Evolutionary conservation across 1,139 yeast species (phyloP).

Genomic region (Lodderomyces beijingensis): DNA sequence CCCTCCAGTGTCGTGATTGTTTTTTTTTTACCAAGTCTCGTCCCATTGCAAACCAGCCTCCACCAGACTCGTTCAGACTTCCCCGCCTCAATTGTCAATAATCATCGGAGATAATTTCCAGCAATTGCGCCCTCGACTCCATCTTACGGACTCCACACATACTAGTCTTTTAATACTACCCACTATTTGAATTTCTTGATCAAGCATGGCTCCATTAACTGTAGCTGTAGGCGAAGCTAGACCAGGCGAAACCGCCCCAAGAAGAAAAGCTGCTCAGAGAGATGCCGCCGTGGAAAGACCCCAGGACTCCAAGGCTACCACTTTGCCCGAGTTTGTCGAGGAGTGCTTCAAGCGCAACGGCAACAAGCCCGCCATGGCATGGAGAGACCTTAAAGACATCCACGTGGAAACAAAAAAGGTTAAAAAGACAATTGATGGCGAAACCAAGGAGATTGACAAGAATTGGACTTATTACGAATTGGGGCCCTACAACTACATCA

Average conservation of each 20-base stretch:
- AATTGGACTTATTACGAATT: constrained; percentile 85
- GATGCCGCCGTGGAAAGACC: constrained; percentile 58
- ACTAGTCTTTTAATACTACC: too few species aligned
- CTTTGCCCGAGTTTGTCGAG: constrained; percentile 65
- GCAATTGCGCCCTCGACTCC: too few species aligned
- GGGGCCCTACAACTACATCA: constrained; percentile 63
- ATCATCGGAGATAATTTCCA: too few species aligned
- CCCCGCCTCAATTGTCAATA: too few species aligned
- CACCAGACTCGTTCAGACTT: too few species aligned
- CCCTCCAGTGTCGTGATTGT: too few species aligned
- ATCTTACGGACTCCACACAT: too few species aligned
- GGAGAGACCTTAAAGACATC: constrained; percentile 70
- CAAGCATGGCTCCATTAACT: constrained; percentile 31
- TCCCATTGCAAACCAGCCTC: too few species aligned
- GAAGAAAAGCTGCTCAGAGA: constrained; percentile 65
- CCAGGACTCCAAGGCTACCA: constrained; percentile 51
- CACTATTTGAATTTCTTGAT: too few species aligned
- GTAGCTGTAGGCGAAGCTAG: constrained; percentile 80
- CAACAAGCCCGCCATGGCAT: constrained; percentile 60
- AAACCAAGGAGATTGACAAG: constrained; percentile 67
- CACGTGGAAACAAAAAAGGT: constrained; percentile 75
- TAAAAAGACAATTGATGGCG: constrained; percentile 75
- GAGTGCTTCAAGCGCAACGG: constrained; percentile 63
- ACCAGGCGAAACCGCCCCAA: constrained; percentile 87
- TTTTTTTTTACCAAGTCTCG: too few species aligned